Conservation (phyloP, 2,329 filamentous ascomycete genomes). For the Aureobasidium pullulans region DNA sequence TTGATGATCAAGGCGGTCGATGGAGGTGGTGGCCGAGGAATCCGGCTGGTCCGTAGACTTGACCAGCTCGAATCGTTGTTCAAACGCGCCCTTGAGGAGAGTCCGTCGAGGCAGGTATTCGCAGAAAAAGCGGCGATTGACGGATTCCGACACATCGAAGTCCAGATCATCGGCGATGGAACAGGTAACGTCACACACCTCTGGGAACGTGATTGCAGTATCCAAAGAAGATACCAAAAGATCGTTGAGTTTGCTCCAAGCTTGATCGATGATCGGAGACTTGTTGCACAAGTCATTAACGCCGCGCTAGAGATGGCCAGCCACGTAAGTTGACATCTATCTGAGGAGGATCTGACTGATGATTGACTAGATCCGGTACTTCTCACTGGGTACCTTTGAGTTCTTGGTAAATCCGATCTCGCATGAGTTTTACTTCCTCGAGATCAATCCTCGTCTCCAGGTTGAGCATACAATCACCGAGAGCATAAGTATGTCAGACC, state of each 20-base stretch:
- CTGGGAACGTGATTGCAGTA: conserved; percentile 55
- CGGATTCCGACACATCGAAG: conserved; percentile 54
- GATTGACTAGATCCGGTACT: conserved; percentile 40
- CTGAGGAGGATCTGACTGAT: neutral
- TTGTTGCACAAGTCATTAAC: conserved; percentile 45
- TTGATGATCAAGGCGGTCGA: conserved; percentile 60
- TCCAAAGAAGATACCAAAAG: conserved; percentile 55
- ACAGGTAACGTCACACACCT: conserved; percentile 46
- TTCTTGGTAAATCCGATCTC: conserved; percentile 49
- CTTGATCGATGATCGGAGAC: conserved; percentile 37
- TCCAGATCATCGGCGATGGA: conserved; percentile 54
- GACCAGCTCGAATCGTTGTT: conserved; percentile 37
- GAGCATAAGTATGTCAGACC: conserved; percentile 45
- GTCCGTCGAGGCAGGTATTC: conserved; percentile 51
- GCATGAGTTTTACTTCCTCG: conserved; percentile 50
- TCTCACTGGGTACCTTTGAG: conserved; percentile 57
- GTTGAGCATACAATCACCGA: conserved; percentile 58
- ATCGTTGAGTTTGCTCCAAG: conserved; percentile 53
- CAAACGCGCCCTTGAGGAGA: conserved; percentile 49
- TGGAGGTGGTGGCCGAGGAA: conserved; percentile 55
- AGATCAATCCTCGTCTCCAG: conserved; percentile 54
- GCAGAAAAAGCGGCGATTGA: conserved; percentile 56
- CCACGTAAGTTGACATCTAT: conserved; percentile 20
- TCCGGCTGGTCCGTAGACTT: conserved; percentile 44
- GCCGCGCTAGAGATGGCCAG: conserved; percentile 47